Conservation (phyloP, 306 rosid genomes). For the barrel medic (Medicago truncatula) region MtrunA17r5.0-ANR NC_053049.1:13420501-13421000, state of each 20-base stretch:
- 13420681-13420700: not conserved
- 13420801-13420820: not conserved
- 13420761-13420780: not conserved
- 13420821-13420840: slow-evolving; percentile 21
- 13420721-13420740: not conserved
- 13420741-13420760: not conserved
- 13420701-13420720: not conserved
- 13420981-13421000: not conserved
- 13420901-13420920: not conserved
- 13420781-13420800: slow-evolving; percentile 25
- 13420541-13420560: slow-evolving; percentile 31
- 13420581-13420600: not conserved
- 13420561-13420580: not conserved
- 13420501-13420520: slow-evolving; percentile 8
- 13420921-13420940: not conserved
- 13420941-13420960: not conserved
- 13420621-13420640: not conserved
- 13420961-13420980: not conserved
- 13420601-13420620: not conserved
- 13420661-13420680: not conserved
- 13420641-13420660: slow-evolving; percentile 1
- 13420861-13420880: not conserved
- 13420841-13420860: not conserved
- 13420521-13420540: slow-evolving; percentile 7
- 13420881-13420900: slow-evolving; percentile 36